Evolutionary conservation across 2,329 filamentous ascomycete genomes (phyloP), one percentile per base, ranked within the genome.

Genomic region (Alternaria longipes): DNA sequence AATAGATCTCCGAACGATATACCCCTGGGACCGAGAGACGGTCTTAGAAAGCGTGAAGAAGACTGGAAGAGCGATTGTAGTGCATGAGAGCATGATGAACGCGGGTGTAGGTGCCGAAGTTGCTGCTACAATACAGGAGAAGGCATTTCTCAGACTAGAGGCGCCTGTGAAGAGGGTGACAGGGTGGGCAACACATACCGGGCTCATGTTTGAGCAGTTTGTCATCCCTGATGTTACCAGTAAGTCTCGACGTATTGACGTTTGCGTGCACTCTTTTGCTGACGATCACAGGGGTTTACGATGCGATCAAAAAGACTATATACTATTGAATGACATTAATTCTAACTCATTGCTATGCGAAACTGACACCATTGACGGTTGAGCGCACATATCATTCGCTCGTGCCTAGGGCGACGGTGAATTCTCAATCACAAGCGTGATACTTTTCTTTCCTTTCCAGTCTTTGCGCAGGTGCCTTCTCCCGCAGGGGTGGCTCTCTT

Each of bases 11-110:
- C 85, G 93, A 58, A 96, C 94, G 0, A 85, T 97, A 53, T 97
- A 96, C 73, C 94, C 94, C 0, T 97, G 94, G 94, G 94, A 97
- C 76, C 88, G 92, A 72, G 84, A 90, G 74, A 91, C 91, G 0
- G 86, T 97, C 1, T 84, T 97, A 61, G 83, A 90, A 54, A 97
- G 93, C 66, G 94, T 97, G 14, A 87, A 86, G 70, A 97, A 95
- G 83, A 97, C 94, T 0, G 93, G 94, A 0, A 82, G 92, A 61
- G 93, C 91, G 40, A 86, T 97, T 56, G 90, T 97, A 2, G 94
- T 97, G 7, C 94, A 97, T 75, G 94, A 97, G 80, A 90, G 92
- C 59, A 96, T 95, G 91, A 85, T 94, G 65, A 97, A 97, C 71
- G 91, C 91, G 7, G 94, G 94, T 14, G 87, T 97, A 16, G 94